A percentile compares a stretch with the other conserved stretches of the same genome.
phyloP scores from a whole-genome alignment of 306 rosid genomes.

The Pyrus bretschneideri region DNA sequence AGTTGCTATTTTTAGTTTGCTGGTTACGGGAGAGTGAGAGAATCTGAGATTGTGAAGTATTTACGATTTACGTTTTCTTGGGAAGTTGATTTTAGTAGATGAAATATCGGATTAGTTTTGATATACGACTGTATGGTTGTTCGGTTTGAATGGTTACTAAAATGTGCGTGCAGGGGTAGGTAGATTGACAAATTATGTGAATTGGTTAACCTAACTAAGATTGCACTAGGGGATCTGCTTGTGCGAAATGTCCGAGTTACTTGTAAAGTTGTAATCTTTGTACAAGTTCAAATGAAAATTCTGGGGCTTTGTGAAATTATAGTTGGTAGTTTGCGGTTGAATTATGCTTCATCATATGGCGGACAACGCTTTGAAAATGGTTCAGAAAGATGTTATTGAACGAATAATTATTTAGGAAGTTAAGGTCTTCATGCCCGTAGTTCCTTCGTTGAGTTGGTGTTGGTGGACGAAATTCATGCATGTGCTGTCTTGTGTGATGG shows the following conservation, averaged over 20 bases:
- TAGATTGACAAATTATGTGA: neutral
- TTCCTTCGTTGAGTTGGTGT: neutral
- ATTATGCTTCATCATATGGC: neutral
- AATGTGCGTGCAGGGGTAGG: neutral
- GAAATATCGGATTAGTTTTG: neutral
- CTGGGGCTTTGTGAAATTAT: neutral
- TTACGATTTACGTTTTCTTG: neutral
- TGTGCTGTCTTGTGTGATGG: neutral
- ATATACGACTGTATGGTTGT: neutral
- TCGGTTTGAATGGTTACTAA: neutral
- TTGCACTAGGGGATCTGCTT: neutral
- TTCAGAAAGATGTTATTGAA: neutral
- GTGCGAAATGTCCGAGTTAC: neutral
- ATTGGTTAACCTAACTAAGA: neutral
- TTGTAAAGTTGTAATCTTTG: neutral
- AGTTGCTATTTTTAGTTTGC: neutral
- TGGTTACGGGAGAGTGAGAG: neutral
- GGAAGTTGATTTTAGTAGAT: neutral
- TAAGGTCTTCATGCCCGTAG: neutral
- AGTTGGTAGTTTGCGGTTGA: neutral
- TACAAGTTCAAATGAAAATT: neutral
- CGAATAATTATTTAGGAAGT: neutral
- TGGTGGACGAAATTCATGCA: neutral
- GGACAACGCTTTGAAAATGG: neutral
- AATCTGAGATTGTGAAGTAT: neutral